Evolutionary conservation across 352 stramenopile genomes (phyloP), one percentile per base, ranked within the genome.

Genomic region (Globisporangium cylindrosporum): DNA sequence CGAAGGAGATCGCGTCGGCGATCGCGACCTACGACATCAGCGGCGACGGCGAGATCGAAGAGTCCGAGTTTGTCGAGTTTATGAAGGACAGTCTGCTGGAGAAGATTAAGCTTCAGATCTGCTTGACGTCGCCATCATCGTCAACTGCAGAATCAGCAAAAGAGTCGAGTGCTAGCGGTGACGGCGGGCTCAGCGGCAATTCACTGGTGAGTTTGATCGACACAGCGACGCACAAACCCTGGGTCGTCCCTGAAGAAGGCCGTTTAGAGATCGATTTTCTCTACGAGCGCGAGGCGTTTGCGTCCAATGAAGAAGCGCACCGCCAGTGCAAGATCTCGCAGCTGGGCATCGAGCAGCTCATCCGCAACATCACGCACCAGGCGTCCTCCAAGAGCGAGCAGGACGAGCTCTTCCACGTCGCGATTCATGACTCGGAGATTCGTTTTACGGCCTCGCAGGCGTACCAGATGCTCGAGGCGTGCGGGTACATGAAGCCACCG

Each of bases 31-130:
- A 88, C 64, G 86, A 94, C 62, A 84, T 95, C 48, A 92, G 74
- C 20, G 84, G 80, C 18, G 86, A 92, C 55, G 83, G 82, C 24
- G 86, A 90, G 63, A 92, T 95, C 74, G 88, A 95, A 65, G 79
- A 88, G 58, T 80, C 68, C n/a, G 86, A 94, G 63, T 95, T 95
- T 67, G 72, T 93, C 10, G 82, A 91, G 66, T 91, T 93, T 62
- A 90, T 95, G 75, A 89, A 84, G 51, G 76, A 84, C 25, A 75
- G 74, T 57, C 56, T 93, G 12, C 75, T 92, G 3, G 77, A 89
- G 10, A 76, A 77, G 22, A 87, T 92, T 59, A 85, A 89, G 57
- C 68, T 73, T 25, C 74, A 90, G 62, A 54, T 91, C n/a, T 29
- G 49, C 18, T 14, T 34, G 3, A 53, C 15, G 12, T 18, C 38